These are phyloP conservation scores for Malus hybrid DNA, from an alignment of 331 rosid genomes.

Conservation along the genomic window DNA sequence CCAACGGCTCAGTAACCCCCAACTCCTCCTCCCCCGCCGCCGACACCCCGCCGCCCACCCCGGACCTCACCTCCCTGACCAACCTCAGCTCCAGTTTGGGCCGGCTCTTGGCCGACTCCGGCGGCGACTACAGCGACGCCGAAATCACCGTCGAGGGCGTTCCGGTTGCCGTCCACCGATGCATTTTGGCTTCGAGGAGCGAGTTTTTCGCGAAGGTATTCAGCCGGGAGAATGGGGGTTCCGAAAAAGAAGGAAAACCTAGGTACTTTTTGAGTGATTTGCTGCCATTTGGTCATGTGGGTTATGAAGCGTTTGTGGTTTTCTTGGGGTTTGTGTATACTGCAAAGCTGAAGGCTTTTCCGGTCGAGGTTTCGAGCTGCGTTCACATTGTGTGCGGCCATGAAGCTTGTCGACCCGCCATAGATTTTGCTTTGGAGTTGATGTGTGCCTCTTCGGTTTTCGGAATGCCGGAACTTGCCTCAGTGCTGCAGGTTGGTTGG, in stretches of 20 bases:
- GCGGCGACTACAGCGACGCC: slow-evolving; percentile 40
- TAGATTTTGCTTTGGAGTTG: slow-evolving; percentile 40
- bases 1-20: slow-evolving; percentile 58
- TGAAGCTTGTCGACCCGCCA: slow-evolving; percentile 52
- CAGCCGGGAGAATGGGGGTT: slow-evolving; percentile 15
- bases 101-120: slow-evolving; percentile 36
- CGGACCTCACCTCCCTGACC: slow-evolving; percentile 29
- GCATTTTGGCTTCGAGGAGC: slow-evolving; percentile 47
- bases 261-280: slow-evolving; percentile 26
- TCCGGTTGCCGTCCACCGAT: slow-evolving; percentile 38
- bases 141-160: slow-evolving; percentile 37
- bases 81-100: slow-evolving; percentile 46
- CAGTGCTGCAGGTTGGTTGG: slow-evolving; percentile 35
- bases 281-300: slow-evolving; percentile 46
- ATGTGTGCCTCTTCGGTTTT: slow-evolving; percentile 44
- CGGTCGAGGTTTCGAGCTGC: slow-evolving; percentile 44
- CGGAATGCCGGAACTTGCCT: slow-evolving; percentile 39
- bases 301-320: slow-evolving; percentile 39
- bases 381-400: slow-evolving; percentile 38
- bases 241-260: slow-evolving; percentile 25
- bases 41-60: slow-evolving; percentile 39
- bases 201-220: slow-evolving; percentile 30
- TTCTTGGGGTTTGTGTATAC: slow-evolving; percentile 40
- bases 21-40: slow-evolving; percentile 25
- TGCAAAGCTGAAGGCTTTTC: slow-evolving; percentile 39